Base-by-base conservation (phyloP, 306 rosid genomes). In the Malus domestica region DNA sequence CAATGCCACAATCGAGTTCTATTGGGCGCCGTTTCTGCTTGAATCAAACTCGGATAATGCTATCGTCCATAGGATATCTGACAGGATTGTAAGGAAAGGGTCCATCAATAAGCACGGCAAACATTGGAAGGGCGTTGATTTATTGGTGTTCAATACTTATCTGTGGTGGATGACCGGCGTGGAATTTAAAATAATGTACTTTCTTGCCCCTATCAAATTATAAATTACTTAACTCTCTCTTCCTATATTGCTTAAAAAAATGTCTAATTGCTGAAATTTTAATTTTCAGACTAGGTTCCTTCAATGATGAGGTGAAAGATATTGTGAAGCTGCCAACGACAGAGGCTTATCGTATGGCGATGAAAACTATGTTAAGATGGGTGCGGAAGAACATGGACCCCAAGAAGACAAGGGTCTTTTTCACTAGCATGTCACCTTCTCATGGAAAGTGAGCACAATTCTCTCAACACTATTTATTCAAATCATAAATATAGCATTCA, bases 371-470 rank as follows among this genome's bases (percentile, higher is more conserved):
- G 97, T 80, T 90, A 79, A 89, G 97, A 89, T 96, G 99, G 99
- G 96, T 92, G 70, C 79, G 80, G 76, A 81, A 82, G 74, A 96
- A 96, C 60, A 89, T 92, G 97, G 84, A 96, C 87, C 93, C 93
- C 12, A 87, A 88, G 77, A 92, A 83, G 78, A 87, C 98, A 4
- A 89, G 98, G 75, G 98, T 96, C 78, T 90, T 96, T 85, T 96
- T 96, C 93, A 86, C 99, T n/a, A 89, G 98, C 96, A 96, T 96
- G 99, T 92, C 99, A 44, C 99, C 99, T 75, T 79, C 98, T 76
- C 99, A 96, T 84, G 87, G 73, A 81, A 88, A 90, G 99, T 96
- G 35, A 76, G 85, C 75, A 45, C 30, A 27, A 22, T 35, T 49
- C 6, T 35, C 38, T 45, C 38, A 49, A 23, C 68, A 4, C 20